Evolutionary conservation across 1,139 yeast genomes (phyloP).

Genomic region (Hemisphaericaspora lyxosophila): DNA sequence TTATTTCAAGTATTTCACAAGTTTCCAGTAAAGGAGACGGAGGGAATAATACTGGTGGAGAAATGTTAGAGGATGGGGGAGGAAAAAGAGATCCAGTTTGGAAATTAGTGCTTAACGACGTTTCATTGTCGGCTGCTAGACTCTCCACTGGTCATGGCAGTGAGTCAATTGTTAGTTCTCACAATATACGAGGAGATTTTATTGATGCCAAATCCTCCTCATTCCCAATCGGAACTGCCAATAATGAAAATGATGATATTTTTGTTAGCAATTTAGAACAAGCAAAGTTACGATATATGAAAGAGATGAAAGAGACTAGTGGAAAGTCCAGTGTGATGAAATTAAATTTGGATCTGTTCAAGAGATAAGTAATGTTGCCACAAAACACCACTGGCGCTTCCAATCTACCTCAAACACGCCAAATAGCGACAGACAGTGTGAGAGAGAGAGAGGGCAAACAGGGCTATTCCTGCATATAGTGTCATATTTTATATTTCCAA

Average conservation of each 20-base stretch:
- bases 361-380: constrained; percentile 1
- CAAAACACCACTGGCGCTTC: too few species aligned
- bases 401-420: too few species aligned
- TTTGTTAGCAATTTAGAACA: constrained; percentile 14
- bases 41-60: constrained; percentile 1
- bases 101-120: constrained; percentile 46
- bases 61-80: not conserved
- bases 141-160: constrained; percentile 45
- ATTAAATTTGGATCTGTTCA: not conserved
- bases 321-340: not conserved
- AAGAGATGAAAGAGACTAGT: too few species aligned
- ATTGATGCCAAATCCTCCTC: constrained; percentile 12
- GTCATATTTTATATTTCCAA: constrained; percentile 3
- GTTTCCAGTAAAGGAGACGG: not conserved
- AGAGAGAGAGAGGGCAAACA: too few species aligned
- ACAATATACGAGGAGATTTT: constrained; percentile 15
- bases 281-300: constrained; percentile 10
- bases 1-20: not conserved
- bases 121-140: constrained; percentile 52
- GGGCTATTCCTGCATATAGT: constrained; percentile 4
- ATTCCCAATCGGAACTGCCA: not conserved
- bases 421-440: too few species aligned
- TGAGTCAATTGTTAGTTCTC: constrained; percentile 10
- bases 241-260: constrained; percentile 14
- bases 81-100: constrained; percentile 21